Conservation (phyloP, 1,139 yeast genomes). For the Suhomyces anneliseae region DNA sequence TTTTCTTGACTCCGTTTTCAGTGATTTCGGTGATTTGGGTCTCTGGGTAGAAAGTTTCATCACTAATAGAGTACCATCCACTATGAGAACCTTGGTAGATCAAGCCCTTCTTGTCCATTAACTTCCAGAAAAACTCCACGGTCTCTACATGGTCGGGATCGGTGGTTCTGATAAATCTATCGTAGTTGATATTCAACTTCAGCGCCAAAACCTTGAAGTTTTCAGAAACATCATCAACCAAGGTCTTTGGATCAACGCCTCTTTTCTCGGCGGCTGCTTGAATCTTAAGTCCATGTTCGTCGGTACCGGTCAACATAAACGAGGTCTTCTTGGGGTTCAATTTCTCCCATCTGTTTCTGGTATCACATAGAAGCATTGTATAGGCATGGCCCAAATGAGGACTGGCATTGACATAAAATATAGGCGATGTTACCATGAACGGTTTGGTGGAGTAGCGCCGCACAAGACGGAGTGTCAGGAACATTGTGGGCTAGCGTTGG, state of each 20-base stretch:
- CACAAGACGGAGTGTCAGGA: not conserved
- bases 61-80: constrained; percentile 96
- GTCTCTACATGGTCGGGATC: constrained; percentile 72
- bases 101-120: constrained; percentile 56
- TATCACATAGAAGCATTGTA: constrained; percentile 83
- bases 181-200: constrained; percentile 55
- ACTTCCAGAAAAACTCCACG: constrained; percentile 69
- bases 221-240: constrained; percentile 69
- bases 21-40: constrained; percentile 58
- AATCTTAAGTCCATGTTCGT: constrained; percentile 94
- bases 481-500: too few species aligned
- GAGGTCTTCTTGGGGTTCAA: constrained; percentile 38
- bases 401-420: constrained; percentile 90
- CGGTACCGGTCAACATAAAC: constrained; percentile 86
- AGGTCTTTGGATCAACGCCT: constrained; percentile 54
- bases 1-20: constrained; percentile 36
- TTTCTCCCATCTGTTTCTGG: constrained; percentile 70
- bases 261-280: constrained; percentile 66
- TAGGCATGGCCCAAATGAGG: constrained; percentile 96
- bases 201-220: constrained; percentile 66
- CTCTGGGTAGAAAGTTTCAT: constrained; percentile 92
- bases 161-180: constrained; percentile 88
- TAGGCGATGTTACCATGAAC: constrained; percentile 81
- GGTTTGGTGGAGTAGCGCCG: constrained; percentile 25
- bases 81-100: constrained; percentile 81